Evolutionary conservation across 192 early-diverging fungal genomes (phyloP).

Genomic region (Coemansia sp.): DNA sequence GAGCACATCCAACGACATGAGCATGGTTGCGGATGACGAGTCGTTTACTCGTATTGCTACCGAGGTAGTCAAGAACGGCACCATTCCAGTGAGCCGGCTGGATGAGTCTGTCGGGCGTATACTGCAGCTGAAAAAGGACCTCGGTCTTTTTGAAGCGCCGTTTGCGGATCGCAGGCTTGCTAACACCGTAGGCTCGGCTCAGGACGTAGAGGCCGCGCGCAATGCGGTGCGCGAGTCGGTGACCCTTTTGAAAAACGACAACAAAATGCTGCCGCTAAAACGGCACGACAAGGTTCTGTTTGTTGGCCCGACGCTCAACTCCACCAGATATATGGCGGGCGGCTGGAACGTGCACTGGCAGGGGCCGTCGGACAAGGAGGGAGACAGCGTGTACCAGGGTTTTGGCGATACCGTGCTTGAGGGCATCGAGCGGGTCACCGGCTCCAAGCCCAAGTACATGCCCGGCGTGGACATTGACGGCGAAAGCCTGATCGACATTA

Average conservation of each 20-base stretch:
- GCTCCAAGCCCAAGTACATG: constrained; percentile 13
- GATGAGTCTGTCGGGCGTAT: constrained; percentile 47
- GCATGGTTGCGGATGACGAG: constrained; percentile 54
- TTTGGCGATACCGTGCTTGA: constrained; percentile 28
- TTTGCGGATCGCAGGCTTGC: constrained; percentile 27
- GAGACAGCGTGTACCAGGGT: constrained; percentile 46
- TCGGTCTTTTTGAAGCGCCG: constrained; percentile 52
- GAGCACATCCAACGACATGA: constrained; percentile 51
- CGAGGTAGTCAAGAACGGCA: constrained; percentile 29
- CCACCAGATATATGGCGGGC: constrained; percentile 52
- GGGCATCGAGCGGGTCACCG: constrained; percentile 25
- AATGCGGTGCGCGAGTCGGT: constrained; percentile 55
- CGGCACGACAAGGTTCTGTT: constrained; percentile 48
- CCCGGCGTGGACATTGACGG: constrained; percentile 52
- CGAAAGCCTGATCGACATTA: constrained; percentile 12
- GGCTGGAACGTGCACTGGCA: constrained; percentile 67
- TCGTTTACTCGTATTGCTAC: constrained; percentile 40
- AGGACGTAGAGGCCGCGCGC: constrained; percentile 51
- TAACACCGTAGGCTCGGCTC: constrained; percentile 43
- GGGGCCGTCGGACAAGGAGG: constrained; percentile 39
- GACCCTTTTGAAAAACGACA: constrained; percentile 57
- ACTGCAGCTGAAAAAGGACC: constrained; percentile 57
- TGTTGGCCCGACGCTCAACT: constrained; percentile 58
- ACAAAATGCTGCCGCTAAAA: constrained; percentile 49
- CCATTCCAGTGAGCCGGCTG: constrained; percentile 25